phyloP scores from a whole-genome alignment of 345 rosid species.

The Dimocarpus longan region DNA sequence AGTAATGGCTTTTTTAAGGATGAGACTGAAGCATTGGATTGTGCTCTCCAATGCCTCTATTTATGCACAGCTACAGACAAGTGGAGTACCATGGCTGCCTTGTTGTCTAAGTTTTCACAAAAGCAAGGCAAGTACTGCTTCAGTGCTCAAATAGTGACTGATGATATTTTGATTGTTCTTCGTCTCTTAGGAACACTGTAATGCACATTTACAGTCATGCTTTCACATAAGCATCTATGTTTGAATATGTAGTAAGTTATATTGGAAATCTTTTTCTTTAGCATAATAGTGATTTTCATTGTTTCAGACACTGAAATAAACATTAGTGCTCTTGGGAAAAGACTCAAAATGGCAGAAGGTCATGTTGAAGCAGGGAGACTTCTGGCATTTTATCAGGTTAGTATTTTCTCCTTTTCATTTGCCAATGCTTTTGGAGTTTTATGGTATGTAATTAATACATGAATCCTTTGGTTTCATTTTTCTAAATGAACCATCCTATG shows the following conservation, averaged over 20 bases:
- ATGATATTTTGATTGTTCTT: neutral
- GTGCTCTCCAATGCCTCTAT: slow-evolving; percentile 84
- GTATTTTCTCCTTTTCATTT: slow-evolving; percentile 12
- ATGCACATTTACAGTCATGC: neutral
- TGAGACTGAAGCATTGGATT: slow-evolving; percentile 72
- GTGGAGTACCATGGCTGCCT: slow-evolving; percentile 83
- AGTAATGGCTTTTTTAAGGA: slow-evolving; percentile 61
- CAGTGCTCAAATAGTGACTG: neutral
- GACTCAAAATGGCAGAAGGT: slow-evolving; percentile 73
- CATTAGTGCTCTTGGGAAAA: slow-evolving; percentile 53
- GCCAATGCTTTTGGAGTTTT: slow-evolving; percentile 7
- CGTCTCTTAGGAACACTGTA: neutral
- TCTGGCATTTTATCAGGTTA: slow-evolving; percentile 85
- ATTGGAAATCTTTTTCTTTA: slow-evolving; percentile 14
- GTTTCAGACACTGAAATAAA: slow-evolving; percentile 46
- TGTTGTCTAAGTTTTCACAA: slow-evolving; percentile 81
- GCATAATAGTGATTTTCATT: slow-evolving; percentile 26
- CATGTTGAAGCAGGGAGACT: slow-evolving; percentile 95
- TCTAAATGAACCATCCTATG: neutral
- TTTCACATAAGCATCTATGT: neutral
- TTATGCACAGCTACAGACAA: slow-evolving; percentile 68
- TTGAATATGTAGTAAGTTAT: neutral
- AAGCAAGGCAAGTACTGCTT: slow-evolving; percentile 56
- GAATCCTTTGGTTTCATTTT: neutral
- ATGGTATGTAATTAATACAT: neutral